Percentiles rank a stretch among this genome's conserved stretches.
Conservation (phyloP, 192 early-diverging fungal genomes). For the Coemansia aciculifera region DNA sequence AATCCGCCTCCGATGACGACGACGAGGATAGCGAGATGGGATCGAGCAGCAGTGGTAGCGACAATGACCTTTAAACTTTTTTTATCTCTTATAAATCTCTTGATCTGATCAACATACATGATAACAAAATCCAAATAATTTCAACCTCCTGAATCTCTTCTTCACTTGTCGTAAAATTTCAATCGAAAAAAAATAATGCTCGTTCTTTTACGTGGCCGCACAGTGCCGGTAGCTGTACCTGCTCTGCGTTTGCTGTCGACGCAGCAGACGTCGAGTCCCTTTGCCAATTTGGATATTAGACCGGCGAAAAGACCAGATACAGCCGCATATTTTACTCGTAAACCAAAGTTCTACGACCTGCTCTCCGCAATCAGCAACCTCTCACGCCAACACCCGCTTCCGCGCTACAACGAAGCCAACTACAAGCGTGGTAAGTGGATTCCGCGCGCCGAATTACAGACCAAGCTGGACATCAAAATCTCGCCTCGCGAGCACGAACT, state of each 20-base stretch:
- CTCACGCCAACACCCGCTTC: constrained; percentile 22
- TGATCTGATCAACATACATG: background rate
- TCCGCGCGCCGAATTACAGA: constrained; percentile 11
- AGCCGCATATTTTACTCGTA: constrained; percentile 86
- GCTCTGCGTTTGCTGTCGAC: background rate
- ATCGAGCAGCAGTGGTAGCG: background rate
- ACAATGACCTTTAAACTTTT: background rate
- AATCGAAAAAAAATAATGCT: background rate
- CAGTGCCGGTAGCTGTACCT: too few relatives aligned
- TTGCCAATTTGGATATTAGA: constrained; percentile 34
- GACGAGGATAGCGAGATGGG: constrained; percentile 8
- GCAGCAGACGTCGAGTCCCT: constrained; percentile 2
- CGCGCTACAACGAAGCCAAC: constrained; percentile 3
- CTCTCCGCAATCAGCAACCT: constrained; percentile 65
- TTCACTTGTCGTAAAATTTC: too few relatives aligned
- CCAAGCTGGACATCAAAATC: constrained; percentile 25
- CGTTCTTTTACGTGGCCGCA: background rate
- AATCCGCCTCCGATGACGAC: background rate
- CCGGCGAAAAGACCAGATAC: constrained; percentile 61
- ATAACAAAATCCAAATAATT: background rate
- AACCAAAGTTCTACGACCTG: constrained; percentile 75
- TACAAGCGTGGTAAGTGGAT: constrained; percentile 18
- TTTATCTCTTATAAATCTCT: background rate
- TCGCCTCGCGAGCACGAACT: constrained; percentile 25
- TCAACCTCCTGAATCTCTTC: background rate